Percentiles rank a stretch among this genome's conserved stretches.
These are phyloP conservation scores for Cyclaneusma minus DNA, from an alignment of 2,329 filamentous ascomycete genomes.

Conservation along the genomic window DNA sequence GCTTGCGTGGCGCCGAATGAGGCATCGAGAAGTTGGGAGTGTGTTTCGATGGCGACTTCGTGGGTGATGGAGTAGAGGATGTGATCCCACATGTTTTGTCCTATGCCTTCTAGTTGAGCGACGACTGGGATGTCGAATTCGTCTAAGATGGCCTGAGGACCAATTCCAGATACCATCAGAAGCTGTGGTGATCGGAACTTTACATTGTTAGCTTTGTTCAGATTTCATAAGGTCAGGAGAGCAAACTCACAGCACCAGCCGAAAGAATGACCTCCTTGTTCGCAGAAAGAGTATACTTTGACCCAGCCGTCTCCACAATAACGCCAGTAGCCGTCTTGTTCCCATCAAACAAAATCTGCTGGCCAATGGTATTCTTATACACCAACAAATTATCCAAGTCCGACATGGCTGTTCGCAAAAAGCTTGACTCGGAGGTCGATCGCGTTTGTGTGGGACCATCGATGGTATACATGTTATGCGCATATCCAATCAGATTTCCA, in stretches of 20 bases:
- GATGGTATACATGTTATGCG: constrained; percentile 6
- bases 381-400: constrained; percentile 18
- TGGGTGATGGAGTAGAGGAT: constrained; percentile 1
- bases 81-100: constrained; percentile 31
- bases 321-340: constrained; percentile 27
- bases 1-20: neutral
- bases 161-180: constrained; percentile 31
- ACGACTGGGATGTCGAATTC: constrained; percentile 29
- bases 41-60: neutral
- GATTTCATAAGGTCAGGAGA: no score
- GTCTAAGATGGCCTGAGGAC: constrained; percentile 24
- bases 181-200: constrained; percentile 33
- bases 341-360: constrained; percentile 27
- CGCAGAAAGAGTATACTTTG: constrained; percentile 6
- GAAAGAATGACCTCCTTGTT: constrained; percentile 31
- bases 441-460: constrained; percentile 5
- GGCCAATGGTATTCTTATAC: constrained; percentile 25
- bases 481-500: constrained; percentile 5
- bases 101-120: constrained; percentile 31
- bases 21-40: constrained; percentile 2
- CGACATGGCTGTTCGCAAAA: constrained; percentile 5
- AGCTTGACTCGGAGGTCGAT: constrained; percentile 7
- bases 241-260: constrained; percentile 28
- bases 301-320: constrained; percentile 11
- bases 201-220: no score